Evolutionary conservation across 768 basidiomycete genomes (phyloP), one percentile per base, ranked within the genome.

Genomic region (Mrakia hoshinonis): DNA sequence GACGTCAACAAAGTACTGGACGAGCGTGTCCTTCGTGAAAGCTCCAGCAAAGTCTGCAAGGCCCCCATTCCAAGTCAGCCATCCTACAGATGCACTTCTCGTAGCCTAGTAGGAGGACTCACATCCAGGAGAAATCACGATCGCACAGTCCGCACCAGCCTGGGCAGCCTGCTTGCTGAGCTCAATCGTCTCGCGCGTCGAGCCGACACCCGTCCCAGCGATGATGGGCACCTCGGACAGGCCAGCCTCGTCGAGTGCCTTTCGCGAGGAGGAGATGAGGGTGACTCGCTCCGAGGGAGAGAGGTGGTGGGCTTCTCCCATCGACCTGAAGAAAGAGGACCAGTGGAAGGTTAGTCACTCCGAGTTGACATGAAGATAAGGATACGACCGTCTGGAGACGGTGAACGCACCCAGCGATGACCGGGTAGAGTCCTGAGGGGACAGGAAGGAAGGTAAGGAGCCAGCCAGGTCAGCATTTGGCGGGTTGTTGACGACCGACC

Each of bases 251-350:
- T 95, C 91, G 58, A 95, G 83, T 0, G 86, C 87, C 67, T 83
- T 83, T 51, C 93, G 85, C 26, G 88, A 87, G 2, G 85, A 82
- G 67, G 81, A 84, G 78, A 92, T 86, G 73, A 92, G 81, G 12
- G 76, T 80, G 55, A 82, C 80, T 49, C 92, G 86, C 76, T 94
- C 92, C 3, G 81, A 77, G 75, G 84, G 87, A 51, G 88, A 80
- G 58, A 87, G 79, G 77, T 93, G 91, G 73, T 86, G 84, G 24
- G 89, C 91, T 72, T 94, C 92, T 74, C 92, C 87, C 89, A 90
- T 90, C 5, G 89, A 88, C 22, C 91, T 62, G 60, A 7, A 29
- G 39, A 13, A 3, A 22, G 4, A 31, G 15, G 49, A 54, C 22
- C 39, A 49, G 62, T n/a, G 0, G 26, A 13, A 1, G n/a, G 18